Conservation (phyloP, 2,329 filamentous ascomycete genomes). For the Fusarium incarnatum region DNA sequence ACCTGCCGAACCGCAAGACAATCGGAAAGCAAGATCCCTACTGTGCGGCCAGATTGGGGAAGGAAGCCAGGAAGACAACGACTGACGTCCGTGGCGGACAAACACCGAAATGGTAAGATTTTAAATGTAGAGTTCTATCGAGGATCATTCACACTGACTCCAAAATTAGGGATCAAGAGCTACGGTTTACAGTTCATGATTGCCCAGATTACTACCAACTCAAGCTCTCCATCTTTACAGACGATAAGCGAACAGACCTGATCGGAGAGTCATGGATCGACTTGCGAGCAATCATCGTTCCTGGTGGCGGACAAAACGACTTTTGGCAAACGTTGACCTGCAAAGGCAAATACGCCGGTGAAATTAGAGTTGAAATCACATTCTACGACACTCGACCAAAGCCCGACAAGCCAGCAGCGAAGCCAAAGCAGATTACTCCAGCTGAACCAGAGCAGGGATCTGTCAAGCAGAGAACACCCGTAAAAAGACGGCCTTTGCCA, state of each 20-base stretch:
- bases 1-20: constrained; percentile 93
- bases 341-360: constrained; percentile 94
- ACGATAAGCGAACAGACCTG: constrained; percentile 96
- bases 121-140: neutral
- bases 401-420: constrained; percentile 73
- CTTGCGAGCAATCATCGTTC: constrained; percentile 81
- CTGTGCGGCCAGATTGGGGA: constrained; percentile 91
- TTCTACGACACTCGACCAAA: constrained; percentile 93
- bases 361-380: constrained; percentile 93
- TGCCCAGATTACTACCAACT: constrained; percentile 96
- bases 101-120: constrained; percentile 86
- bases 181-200: constrained; percentile 95
- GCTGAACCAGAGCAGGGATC: constrained; percentile 54
- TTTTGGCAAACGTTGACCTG: constrained; percentile 89
- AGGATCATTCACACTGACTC: constrained; percentile 30
- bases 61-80: constrained; percentile 96
- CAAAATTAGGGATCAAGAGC: constrained; percentile 88
- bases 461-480: constrained; percentile 65
- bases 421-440: constrained; percentile 58
- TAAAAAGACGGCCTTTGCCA: constrained; percentile 87
- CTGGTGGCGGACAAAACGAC: constrained; percentile 93
- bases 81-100: constrained; percentile 95
- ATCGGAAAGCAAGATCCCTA: constrained; percentile 99
- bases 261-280: constrained; percentile 95
- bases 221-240: constrained; percentile 96